phyloP scores from a whole-genome alignment of 1,139 yeast genomes.

The Hyphopichia wangnamkhiaoensis region DNA sequence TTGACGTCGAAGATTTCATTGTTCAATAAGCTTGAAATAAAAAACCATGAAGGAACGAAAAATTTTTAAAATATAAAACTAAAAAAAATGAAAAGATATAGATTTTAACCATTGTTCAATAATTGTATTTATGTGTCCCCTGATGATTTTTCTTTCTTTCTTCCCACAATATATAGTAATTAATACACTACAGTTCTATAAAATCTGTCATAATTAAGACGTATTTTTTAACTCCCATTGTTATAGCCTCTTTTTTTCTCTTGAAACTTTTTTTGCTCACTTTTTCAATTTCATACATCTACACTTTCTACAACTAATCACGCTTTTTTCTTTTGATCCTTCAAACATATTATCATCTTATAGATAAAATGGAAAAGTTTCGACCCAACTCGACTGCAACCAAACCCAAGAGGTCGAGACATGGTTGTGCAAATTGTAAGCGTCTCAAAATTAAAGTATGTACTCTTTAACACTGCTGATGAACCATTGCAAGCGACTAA shows the following conservation, averaged over 20 bases:
- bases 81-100: not conserved
- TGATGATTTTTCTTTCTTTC: too few relatives aligned
- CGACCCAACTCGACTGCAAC: too few relatives aligned
- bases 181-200: too few relatives aligned
- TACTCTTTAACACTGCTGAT: not conserved
- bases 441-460: slow-evolving; percentile 5
- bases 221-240: not conserved
- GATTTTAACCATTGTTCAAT: not conserved
- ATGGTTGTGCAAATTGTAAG: slow-evolving; percentile 4
- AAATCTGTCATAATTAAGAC: not conserved
- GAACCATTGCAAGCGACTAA: not conserved
- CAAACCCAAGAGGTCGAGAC: slow-evolving; percentile 1
- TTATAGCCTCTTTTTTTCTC: not conserved
- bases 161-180: too few relatives aligned
- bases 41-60: not conserved
- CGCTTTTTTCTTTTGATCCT: too few relatives aligned
- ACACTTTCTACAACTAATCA: too few relatives aligned
- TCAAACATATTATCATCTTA: too few relatives aligned
- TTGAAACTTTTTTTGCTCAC: too few relatives aligned
- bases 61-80: not conserved
- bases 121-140: not conserved
- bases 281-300: too few relatives aligned
- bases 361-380: too few relatives aligned
- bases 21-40: slow-evolving; percentile 2
- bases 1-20: slow-evolving; percentile 30